A percentile compares a stretch with the other conserved stretches of the same genome.
phyloP scores from a whole-genome alignment of 1,139 yeast genomes.

The Geotrichum citri-aurantii region DNA sequence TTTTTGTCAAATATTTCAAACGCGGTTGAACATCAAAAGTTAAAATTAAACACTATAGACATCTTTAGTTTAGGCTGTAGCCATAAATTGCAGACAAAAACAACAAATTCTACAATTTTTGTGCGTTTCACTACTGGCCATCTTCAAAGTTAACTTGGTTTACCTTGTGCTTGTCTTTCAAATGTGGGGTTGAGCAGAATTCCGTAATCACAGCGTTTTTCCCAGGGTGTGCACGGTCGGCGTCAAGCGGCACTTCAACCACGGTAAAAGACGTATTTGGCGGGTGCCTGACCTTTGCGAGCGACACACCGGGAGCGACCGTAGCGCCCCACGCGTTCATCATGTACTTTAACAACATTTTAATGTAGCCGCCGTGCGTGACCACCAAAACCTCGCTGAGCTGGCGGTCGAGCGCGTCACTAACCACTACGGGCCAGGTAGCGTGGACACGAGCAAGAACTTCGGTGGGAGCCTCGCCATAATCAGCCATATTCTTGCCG shows the following conservation, averaged over 20 bases:
- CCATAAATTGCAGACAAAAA: too few species aligned
- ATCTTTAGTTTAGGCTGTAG: too few species aligned
- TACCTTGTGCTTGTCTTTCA: background rate
- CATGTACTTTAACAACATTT: background rate
- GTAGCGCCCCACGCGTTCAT: constrained; percentile 1
- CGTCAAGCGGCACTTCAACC: constrained; percentile 1
- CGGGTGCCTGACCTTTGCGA: constrained; percentile 6
- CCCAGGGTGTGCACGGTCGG: background rate
- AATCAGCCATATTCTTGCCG: constrained; percentile 44
- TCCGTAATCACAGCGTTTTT: background rate
- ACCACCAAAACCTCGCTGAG: constrained; percentile 54
- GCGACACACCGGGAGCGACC: background rate
- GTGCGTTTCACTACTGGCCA: background rate
- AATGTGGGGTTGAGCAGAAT: background rate
- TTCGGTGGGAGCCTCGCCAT: constrained; percentile 50
- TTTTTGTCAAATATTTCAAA: too few species aligned
- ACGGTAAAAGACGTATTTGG: constrained; percentile 12
- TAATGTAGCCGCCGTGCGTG: constrained; percentile 84
- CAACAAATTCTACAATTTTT: too few species aligned
- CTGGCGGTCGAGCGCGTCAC: constrained; percentile 35
- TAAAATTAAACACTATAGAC: too few species aligned
- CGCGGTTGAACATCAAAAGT: too few species aligned
- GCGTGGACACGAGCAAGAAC: constrained; percentile 47
- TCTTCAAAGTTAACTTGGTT: background rate
- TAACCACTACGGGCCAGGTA: constrained; percentile 46